Evolutionary conservation across 192 early-diverging fungal species (phyloP).

Genomic region (Coemansia sp.): DNA sequence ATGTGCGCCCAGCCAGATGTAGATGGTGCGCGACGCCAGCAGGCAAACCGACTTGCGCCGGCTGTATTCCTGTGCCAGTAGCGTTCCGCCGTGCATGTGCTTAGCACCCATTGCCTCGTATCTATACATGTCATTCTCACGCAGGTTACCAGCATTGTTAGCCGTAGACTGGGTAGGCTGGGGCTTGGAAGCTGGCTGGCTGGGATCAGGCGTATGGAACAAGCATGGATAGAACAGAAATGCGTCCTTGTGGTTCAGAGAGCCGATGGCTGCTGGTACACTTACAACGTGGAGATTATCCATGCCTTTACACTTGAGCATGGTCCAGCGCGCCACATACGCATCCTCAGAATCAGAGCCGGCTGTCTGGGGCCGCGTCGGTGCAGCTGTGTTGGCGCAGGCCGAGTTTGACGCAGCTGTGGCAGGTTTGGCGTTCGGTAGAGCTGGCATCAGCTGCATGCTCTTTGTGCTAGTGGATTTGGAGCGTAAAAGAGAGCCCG

Average conservation of each 20-base stretch:
- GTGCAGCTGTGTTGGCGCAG: neutral
- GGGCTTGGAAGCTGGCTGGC: neutral
- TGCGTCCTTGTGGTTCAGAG: constrained; percentile 50
- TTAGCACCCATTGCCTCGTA: neutral
- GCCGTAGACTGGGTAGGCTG: neutral
- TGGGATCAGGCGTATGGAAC: constrained; percentile 14
- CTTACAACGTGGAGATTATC: constrained; percentile 45
- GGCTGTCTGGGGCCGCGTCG: neutral
- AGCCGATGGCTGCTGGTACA: constrained; percentile 28
- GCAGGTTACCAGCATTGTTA: neutral
- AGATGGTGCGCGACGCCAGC: constrained; percentile 36
- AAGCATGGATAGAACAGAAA: constrained; percentile 48
- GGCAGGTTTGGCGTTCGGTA: neutral
- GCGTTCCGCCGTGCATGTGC: constrained; percentile 7
- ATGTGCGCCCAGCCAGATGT: constrained; percentile 47
- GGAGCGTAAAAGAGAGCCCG: constrained; percentile 3
- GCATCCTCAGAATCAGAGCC: neutral
- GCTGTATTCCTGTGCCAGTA: constrained; percentile 36
- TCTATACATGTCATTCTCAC: neutral
- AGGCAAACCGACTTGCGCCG: constrained; percentile 39
- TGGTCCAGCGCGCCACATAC: constrained; percentile 32
- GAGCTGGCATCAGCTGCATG: neutral
- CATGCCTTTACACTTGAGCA: constrained; percentile 52
- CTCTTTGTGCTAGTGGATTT: neutral
- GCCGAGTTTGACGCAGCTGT: neutral